Evolutionary conservation across 441 rosid genomes (phyloP), one percentile per base, ranked within the genome.

Genomic region (Erysimum cheiri): DNA sequence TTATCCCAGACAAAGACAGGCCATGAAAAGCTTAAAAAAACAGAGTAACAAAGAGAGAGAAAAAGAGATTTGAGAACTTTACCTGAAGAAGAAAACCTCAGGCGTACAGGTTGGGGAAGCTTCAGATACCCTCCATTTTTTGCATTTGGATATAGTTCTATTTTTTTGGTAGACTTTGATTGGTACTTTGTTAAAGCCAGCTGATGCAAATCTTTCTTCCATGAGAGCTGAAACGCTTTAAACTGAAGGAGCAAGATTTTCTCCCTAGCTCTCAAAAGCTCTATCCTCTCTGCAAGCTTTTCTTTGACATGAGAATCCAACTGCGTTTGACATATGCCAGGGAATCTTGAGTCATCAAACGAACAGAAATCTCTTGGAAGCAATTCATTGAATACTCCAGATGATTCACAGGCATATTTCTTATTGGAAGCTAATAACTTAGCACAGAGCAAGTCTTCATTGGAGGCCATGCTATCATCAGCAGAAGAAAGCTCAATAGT

Each of bases 131-230:
- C 88, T 64, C 78, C 73, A 69, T 80, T 72, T 14, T 75, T 75
- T 63, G 84, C 69, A 28, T 92, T 82, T 71, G 83, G 73, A 77
- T 81, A 81, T 6, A 77, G 71, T 36, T 91, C 98, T 56, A 56
- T 64, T 83, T 87, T 93, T 70, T 82, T 90, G 69, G 82, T 93
- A 70, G 95, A 78, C 80, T 83, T 91, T 22, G 88, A 81, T 60
- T 83, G 88, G 56, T 50, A 70, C 77, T 87, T 96, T 77, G 78
- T 74, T 22, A 77, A 62, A 19, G 90, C 84, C 39, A 81, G 84
- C 69, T 78, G 73, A 22, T 64, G 82, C 85, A 86, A 36, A 77
- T 96, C 98, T 81, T 91, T 94, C 87, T 85, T 90, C 98, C 99
- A 96, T 12, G 82, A 74, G 59, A 82, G 86, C 69, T 82, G 88